Evolutionary conservation across 2,329 filamentous ascomycete species (phyloP).

Genomic region (Colletotrichum sansevieriae): DNA sequence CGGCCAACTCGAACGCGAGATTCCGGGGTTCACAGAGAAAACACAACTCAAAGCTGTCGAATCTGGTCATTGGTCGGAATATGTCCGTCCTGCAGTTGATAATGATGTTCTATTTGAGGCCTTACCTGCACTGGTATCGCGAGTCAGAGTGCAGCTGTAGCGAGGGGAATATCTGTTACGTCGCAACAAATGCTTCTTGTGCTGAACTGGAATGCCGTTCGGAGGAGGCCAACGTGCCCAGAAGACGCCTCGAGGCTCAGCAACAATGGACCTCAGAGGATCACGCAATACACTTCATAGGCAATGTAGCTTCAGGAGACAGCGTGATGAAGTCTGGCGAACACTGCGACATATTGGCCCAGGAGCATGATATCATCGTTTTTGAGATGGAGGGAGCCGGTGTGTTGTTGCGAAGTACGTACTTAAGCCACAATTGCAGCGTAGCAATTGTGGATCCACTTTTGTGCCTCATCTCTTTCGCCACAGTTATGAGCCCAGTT

Average conservation of each 20-base stretch:
- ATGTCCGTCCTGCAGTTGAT: constrained; percentile 46
- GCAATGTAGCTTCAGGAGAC: constrained; percentile 45
- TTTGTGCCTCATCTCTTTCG: no score
- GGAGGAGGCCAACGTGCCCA: background rate
- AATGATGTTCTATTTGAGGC: constrained; percentile 50
- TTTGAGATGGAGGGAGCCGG: constrained; percentile 31
- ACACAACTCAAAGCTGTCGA: background rate
- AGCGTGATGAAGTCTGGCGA: constrained; percentile 48
- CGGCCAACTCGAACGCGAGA: constrained; percentile 29
- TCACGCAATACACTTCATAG: background rate
- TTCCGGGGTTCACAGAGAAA: background rate
- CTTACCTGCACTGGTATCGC: constrained; percentile 51
- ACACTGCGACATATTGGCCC: constrained; percentile 6
- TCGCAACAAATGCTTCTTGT: constrained; percentile 42
- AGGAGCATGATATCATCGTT: background rate
- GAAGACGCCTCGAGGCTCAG: constrained; percentile 21
- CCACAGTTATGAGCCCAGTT: no score
- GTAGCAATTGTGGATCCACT: no score
- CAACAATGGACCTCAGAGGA: background rate
- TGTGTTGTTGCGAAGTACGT: no score
- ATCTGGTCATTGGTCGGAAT: constrained; percentile 23
- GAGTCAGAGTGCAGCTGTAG: background rate
- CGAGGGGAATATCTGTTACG: background rate
- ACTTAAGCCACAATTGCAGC: no score
- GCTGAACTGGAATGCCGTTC: constrained; percentile 46